A percentile compares a stretch with the other conserved stretches of the same genome.
These are phyloP conservation scores for Oryza punctata DNA, from an alignment of 176 grass and related monocot species.

Conservation along the genomic window DNA sequence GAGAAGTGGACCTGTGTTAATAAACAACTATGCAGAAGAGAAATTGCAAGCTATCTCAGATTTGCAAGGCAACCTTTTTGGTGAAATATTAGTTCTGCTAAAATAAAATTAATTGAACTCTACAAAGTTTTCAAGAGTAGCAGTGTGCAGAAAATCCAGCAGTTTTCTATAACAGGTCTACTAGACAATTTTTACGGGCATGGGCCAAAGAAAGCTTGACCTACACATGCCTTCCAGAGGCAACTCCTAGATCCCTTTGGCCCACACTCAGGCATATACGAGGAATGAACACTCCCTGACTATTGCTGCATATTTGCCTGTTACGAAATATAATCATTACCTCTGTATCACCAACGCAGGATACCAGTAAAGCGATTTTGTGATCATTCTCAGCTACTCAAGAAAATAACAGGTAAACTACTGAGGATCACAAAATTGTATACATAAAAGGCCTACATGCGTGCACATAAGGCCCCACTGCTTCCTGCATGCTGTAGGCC, in stretches of 20 bases:
- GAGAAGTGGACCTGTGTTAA: background rate
- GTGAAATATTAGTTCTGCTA: background rate
- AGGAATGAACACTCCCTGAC: background rate
- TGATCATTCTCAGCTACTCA: background rate
- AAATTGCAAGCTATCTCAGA: background rate
- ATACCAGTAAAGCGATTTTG: background rate
- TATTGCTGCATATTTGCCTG: background rate
- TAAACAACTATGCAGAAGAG: background rate
- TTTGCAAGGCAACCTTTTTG: background rate
- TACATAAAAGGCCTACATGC: background rate
- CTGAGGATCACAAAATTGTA: background rate
- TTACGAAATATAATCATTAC: background rate
- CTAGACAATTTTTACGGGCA: background rate
- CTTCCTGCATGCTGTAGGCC: background rate
- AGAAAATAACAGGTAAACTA: background rate
- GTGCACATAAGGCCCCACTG: background rate
- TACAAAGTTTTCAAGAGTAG: background rate
- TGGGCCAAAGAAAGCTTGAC: background rate
- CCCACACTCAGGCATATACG: background rate
- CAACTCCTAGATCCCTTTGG: background rate
- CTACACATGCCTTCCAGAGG: background rate
- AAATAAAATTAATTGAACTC: background rate
- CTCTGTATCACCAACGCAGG: background rate
- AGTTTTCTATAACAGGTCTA: background rate
- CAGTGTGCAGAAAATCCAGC: background rate